phyloP scores from a whole-genome alignment of 176 grass and related monocot species.

The Carex cristatella region DNA sequence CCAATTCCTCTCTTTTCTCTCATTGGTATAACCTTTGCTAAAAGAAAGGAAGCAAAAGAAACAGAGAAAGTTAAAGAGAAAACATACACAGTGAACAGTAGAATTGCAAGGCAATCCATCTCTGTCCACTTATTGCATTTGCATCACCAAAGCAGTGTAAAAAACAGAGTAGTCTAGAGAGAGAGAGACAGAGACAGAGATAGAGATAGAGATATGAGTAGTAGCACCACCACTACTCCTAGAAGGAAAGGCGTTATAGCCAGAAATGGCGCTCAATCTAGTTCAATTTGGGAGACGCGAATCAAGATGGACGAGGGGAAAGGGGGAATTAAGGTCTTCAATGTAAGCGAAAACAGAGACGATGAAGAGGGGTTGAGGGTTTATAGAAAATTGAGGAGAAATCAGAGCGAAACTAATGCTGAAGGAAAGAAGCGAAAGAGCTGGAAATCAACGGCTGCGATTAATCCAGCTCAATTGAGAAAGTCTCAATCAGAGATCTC shows the following conservation, averaged over 20 bases:
- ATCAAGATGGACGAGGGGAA: conserved; percentile 91
- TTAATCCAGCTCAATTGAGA: conserved; percentile 46
- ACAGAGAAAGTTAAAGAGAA: conserved; percentile 15
- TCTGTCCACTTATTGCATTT: conserved; percentile 13
- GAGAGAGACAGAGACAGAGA: neutral
- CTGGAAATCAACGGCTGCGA: conserved; percentile 48
- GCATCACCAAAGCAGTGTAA: neutral
- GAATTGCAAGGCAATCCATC: conserved; percentile 29
- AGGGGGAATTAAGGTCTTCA: conserved; percentile 88
- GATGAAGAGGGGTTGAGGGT: conserved; percentile 71
- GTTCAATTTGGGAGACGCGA: conserved; percentile 65
- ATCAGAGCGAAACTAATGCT: conserved; percentile 47
- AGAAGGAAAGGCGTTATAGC: conserved; percentile 48
- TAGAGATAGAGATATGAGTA: conserved; percentile 27
- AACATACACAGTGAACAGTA: conserved; percentile 19
- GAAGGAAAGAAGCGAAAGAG: conserved; percentile 65
- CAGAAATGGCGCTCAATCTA: conserved; percentile 14
- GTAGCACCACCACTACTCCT: neutral
- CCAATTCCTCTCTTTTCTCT: neutral
- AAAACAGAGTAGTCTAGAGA: neutral
- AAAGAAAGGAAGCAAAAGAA: conserved; percentile 20
- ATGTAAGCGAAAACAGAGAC: conserved; percentile 32
- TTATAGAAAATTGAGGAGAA: conserved; percentile 51
- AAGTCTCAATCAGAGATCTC: conserved; percentile 48
- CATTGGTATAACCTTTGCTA: conserved; percentile 17